Evolutionary conservation across 495 filamentous ascomycete species (phyloP), one percentile per base, ranked within the genome.

Genomic region (Penicillium bovifimosum): DNA sequence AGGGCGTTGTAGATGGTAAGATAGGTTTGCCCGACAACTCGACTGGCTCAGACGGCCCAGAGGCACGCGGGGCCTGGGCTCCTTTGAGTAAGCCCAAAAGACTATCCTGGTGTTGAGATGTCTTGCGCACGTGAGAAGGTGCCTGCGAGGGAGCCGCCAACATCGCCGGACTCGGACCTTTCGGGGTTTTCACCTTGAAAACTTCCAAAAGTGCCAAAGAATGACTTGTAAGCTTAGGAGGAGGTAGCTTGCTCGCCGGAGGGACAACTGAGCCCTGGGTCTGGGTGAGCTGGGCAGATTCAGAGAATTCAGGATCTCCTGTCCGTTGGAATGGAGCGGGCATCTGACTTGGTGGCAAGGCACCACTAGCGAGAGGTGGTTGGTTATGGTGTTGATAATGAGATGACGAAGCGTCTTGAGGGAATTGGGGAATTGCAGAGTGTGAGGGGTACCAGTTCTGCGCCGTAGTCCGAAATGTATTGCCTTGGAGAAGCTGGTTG

Each of bases 141-240:
- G 43, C 55, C 14, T 65, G 51, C 29, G 54, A 41, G 28, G 66
- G 47, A 34, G 61, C 47, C 16, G 70, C 53, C 6, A 65, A 60
- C 41, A 63, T 55, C 6, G 61, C 63, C 36, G 75, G 64, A 27
- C 63, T 54, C 10, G 64, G 50, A 9, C 62, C 58, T 13, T 68
- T 64, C 1, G 69, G 60, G 3, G 69, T 61, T 32, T 71, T 65
- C 16, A 66, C 66, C 63, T 85, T 89, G 65, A 89, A 86, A 2
- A 83, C 75, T 60, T 78, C 83, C 39, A 90, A 66, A 6, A 90
- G 63, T 26, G 81, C 76, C 46, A 82, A 69, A 5, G 83, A 80
- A 61, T 90, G 86, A 34, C 71, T 77, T 8, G 70, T 86, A 34
- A 90, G 73, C 58, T 84, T 81, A 6, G 82, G 85, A 33, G 77